Conservation (phyloP, 2,329 filamentous ascomycete species). For the Stagonosporopsis rhizophila region DNA sequence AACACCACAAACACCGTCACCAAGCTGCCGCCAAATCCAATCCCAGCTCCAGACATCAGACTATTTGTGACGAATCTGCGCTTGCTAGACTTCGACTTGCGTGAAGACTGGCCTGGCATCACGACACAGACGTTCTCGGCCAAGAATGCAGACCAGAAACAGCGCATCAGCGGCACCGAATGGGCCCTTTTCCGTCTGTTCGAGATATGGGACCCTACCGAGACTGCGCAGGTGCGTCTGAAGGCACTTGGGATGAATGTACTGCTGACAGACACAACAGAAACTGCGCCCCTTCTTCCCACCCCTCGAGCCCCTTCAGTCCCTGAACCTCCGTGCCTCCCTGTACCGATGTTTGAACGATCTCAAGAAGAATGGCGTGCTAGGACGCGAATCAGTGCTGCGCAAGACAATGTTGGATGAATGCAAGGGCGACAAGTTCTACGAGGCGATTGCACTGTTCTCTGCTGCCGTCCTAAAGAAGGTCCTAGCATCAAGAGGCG, state of each 20-base stretch:
- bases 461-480: conserved; percentile 84
- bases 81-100: conserved; percentile 78
- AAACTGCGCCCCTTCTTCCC: conserved; percentile 93
- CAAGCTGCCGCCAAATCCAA: conserved; percentile 30
- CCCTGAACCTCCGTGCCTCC: conserved; percentile 84
- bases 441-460: conserved; percentile 83
- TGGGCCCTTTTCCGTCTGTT: conserved; percentile 93
- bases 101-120: conserved; percentile 81
- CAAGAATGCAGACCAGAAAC: conserved; percentile 78
- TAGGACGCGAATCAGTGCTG: conserved; percentile 80
- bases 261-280: conserved; percentile 51
- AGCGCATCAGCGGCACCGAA: conserved; percentile 81
- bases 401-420: conserved; percentile 97
- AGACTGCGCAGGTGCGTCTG: conserved; percentile 70
- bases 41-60: conserved; percentile 38
- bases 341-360: conserved; percentile 82
- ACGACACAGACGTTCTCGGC: conserved; percentile 72
- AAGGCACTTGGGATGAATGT: neutral
- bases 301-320: conserved; percentile 87
- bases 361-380: conserved; percentile 83
- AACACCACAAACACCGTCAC: conserved; percentile 15
- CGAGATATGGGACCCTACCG: conserved; percentile 78
- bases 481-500: conserved; percentile 61
- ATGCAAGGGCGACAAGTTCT: conserved; percentile 88
- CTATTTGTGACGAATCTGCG: conserved; percentile 85